Base-by-base conservation (phyloP, 106 monocot genomes). In the Amphibolis antarctica region DNA sequence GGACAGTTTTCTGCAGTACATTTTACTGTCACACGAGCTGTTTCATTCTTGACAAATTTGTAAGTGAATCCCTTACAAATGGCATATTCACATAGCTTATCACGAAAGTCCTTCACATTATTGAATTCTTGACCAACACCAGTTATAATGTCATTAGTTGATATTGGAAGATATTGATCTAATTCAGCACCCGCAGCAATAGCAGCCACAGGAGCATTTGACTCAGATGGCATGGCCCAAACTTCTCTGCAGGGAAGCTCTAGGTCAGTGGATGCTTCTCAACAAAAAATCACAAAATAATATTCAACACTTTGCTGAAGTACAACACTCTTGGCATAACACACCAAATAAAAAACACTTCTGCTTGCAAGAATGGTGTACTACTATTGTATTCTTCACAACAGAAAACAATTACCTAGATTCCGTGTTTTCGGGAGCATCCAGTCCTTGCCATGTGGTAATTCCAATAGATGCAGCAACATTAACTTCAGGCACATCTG, bases 121-220 rank as follows among this genome's bases (percentile, higher is more conserved):
- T 89, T 85, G 66, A 88, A 93, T 57, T 93, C 93, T 65, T 93
- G 93, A 9, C 93, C 93, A 47, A 86, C 88, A 43, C 79, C 83
- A 24, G 78, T 86, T 68, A 88, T 83, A 18, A 83, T 62, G 42
- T 81, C 69, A 23, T 81, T 83, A 67, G 69, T 56, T 53, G 46
- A 55, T 19, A 10, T 53, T 52, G 53, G 60, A 11, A 42, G 28
- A 53, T 51, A 83, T 17, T 52, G 45, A 53, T 43, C 42, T 12
- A 42, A 66, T 26, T 75, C 52, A 74, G 65, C 62, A 46, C 55
- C 21, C 18, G 74, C 72, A 12, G 62, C 46, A 15, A 67, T 24
- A 73, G 76, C 72, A 17, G 57, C 36, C 53, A n/a, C 67, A 1
- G 53, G 12, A 25, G 44, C 63, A 36, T 25, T 71, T 10, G 26